A percentile compares a stretch with the other conserved stretches of the same genome.
Evolutionary conservation across 164 flowering plant species (phyloP).

Genomic region (Tetracentron sinense): DNA sequence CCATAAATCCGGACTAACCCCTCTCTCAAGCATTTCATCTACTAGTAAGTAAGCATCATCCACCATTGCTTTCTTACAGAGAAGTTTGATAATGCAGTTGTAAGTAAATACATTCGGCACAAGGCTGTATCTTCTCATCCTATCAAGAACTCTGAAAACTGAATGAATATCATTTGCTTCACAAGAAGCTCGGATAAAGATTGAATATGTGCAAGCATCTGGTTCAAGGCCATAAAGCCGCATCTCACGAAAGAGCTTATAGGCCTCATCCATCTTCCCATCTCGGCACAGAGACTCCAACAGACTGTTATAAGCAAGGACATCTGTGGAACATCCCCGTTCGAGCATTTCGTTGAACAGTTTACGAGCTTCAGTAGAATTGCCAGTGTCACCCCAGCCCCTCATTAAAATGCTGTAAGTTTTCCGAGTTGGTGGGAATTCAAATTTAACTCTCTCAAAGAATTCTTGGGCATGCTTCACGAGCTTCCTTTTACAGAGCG

Average conservation of each 20-base stretch:
- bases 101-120: conserved; percentile 68
- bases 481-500: conserved; percentile 58
- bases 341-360: conserved; percentile 81
- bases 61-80: conserved; percentile 46
- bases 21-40: conserved; percentile 65
- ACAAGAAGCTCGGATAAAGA: conserved; percentile 67
- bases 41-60: conserved; percentile 75
- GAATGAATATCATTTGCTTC: conserved; percentile 60
- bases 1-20: conserved; percentile 65
- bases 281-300: conserved; percentile 65
- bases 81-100: conserved; percentile 58
- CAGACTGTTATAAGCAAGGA: conserved; percentile 58
- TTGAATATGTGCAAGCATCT: conserved; percentile 64
- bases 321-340: conserved; percentile 45
- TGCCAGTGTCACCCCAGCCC: conserved; percentile 68
- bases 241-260: conserved; percentile 52
- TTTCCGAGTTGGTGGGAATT: conserved; percentile 39
- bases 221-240: conserved; percentile 46
- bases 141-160: conserved; percentile 59
- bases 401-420: conserved; percentile 67
- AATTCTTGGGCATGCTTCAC: conserved; percentile 62
- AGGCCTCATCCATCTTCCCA: conserved; percentile 61
- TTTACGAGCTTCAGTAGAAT: conserved; percentile 38
- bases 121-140: conserved; percentile 62
- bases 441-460: conserved; percentile 51